Evolutionary conservation across 768 basidiomycete species (phyloP), one percentile per base, ranked within the genome.

Genomic region (Boletus speciosus): DNA sequence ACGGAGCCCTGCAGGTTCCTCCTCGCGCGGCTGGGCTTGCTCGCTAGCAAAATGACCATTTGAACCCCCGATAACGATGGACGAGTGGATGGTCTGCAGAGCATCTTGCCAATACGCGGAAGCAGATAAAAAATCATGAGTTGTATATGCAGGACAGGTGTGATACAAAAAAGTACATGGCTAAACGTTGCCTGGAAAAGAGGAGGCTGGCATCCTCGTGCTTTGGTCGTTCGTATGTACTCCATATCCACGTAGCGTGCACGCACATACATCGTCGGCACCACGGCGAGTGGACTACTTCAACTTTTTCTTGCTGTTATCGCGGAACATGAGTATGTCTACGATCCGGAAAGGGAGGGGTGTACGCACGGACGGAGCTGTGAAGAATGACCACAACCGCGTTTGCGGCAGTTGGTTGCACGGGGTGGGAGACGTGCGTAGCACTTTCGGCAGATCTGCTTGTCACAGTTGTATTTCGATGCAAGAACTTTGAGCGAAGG

Each of bases 401-500:
- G 83, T 80, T 96, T 96, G 72, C 96, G 82, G 86, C 97, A 98
- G 85, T 99, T 98, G 79, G 95, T 98, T 36, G 97, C 97, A 72
- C 97, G 93, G 50, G 95, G 96, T 60, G 97, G 96, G 65, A 98
- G 96, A 66, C 97, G 96, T 42, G 97, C 97, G 74, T 98, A 98
- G 81, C 97, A 98, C 76, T 98, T 98, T 75, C 97, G 93, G 84
- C 97, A 98, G 67, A 98, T 98, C 73, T 95, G 92, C 82, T 96
- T 96, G 77, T 97, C 93, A 74, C 94, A 98, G 79, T 98, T 98
- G 85, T 94, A 97, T 75, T 96, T 96, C 72, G 88, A 82, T 54
- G 97, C 97, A 57, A 98, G 85, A 39, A 93, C 93, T 78, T 98
- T 98, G 69, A 99, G 79, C 61, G 97, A 98, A 58, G 97, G 97